Evolutionary conservation across 2,329 filamentous ascomycete genomes (phyloP).

Genomic region (Bipolaris victoriae): DNA sequence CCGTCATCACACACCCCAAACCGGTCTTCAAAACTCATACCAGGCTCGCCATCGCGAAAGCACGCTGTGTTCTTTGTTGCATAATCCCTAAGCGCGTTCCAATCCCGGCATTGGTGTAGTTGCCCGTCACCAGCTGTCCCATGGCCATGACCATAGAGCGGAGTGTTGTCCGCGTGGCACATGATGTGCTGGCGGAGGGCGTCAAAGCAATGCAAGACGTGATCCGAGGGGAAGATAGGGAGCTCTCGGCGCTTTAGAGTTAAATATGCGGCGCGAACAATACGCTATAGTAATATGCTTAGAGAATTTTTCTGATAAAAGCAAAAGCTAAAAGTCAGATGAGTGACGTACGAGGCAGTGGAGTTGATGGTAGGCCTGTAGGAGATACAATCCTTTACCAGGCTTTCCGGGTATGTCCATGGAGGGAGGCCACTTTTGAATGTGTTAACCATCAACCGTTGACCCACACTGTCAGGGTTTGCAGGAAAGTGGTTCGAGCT

Average conservation of each 20-base stretch:
- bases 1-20: conserved; percentile 13
- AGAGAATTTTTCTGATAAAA: background rate
- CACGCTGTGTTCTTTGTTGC: conserved; percentile 34
- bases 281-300: background rate
- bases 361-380: conserved; percentile 26
- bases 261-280: conserved; percentile 9
- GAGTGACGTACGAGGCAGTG: conserved; percentile 25
- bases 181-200: conserved; percentile 25
- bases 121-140: conserved; percentile 24
- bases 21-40: conserved; percentile 12
- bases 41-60: conserved; percentile 26
- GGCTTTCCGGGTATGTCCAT: conserved; percentile 14
- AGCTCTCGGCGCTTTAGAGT: conserved; percentile 6
- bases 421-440: conserved; percentile 3
- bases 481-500: background rate
- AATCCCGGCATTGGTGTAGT: conserved; percentile 21
- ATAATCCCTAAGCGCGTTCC: conserved; percentile 22
- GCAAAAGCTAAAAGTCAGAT: background rate
- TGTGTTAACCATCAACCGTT: background rate
- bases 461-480: background rate
- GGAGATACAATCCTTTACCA: conserved; percentile 19
- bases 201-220: conserved; percentile 25
- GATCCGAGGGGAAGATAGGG: conserved; percentile 9
- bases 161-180: conserved; percentile 29
- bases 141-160: conserved; percentile 21